These are phyloP conservation scores for Aureobasidium mangrovei DNA, from an alignment of 2,329 filamentous ascomycete species.

Conservation along the genomic window DNA sequence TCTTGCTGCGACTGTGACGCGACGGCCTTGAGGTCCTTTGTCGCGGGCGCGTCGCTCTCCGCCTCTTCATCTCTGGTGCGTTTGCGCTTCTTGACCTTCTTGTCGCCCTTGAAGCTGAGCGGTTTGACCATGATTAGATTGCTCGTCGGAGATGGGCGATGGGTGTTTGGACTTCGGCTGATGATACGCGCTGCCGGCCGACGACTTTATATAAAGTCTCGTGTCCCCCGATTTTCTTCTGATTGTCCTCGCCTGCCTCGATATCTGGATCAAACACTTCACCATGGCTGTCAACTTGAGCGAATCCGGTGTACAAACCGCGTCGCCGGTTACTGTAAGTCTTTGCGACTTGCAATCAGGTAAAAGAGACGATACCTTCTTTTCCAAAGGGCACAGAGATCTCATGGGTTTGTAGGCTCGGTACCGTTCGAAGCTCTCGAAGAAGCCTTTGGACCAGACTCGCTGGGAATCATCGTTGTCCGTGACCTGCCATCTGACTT, in stretches of 20 bases:
- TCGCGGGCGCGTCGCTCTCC: constrained; percentile 21
- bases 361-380: not conserved
- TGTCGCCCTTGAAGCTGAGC: constrained; percentile 93
- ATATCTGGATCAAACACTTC: not conserved
- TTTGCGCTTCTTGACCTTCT: constrained; percentile 88
- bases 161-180: constrained; percentile 6
- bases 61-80: constrained; percentile 45
- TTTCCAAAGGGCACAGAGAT: constrained; percentile 20
- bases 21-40: constrained; percentile 3
- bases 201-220: not conserved
- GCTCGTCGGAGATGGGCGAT: not conserved
- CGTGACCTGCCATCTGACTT: constrained; percentile 72
- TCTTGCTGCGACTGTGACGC: constrained; percentile 21
- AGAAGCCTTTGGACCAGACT: constrained; percentile 80
- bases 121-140: constrained; percentile 66
- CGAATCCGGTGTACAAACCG: constrained; percentile 12
- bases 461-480: constrained; percentile 87
- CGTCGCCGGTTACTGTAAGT: constrained; percentile 37
- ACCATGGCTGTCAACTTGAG: constrained; percentile 16
- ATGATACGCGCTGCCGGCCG: constrained; percentile 3
- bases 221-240: not conserved
- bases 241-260: not conserved
- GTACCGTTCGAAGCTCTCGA: constrained; percentile 61
- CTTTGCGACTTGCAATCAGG: constrained; percentile 29
- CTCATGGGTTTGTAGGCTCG: constrained; percentile 40